Conservation (phyloP, 306 rosid genomes). For the Dryas octopetala region DNA sequence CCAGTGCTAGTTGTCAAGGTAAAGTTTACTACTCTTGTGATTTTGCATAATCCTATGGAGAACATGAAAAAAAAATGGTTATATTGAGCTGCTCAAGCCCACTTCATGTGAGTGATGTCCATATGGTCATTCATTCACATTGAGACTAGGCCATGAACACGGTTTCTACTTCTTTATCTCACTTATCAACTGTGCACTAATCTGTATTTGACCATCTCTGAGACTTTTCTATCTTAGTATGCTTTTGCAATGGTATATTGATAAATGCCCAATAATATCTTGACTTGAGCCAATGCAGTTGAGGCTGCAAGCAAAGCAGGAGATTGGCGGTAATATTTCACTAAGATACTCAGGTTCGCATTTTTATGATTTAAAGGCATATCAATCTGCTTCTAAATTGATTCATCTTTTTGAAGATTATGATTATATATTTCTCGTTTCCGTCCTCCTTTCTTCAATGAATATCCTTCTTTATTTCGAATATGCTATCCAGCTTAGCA, state of each 20-base stretch:
- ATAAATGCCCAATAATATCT: not conserved
- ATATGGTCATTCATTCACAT: not conserved
- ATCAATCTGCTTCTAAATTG: not conserved
- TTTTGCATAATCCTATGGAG: not conserved
- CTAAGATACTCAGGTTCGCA: constrained; percentile 84
- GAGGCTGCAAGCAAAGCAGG: constrained; percentile 90
- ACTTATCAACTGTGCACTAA: not conserved
- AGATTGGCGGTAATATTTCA: constrained; percentile 68
- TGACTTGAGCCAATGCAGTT: constrained; percentile 51
- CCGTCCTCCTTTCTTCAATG: not conserved
- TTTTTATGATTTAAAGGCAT: constrained; percentile 3
- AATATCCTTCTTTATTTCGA: no score
- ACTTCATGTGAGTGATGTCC: not conserved
- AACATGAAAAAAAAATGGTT: not conserved
- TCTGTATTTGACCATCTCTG: not conserved
- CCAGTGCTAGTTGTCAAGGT: constrained; percentile 87
- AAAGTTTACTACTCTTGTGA: constrained; percentile 15
- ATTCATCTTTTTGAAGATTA: constrained; percentile 9
- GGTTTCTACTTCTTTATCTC: not conserved
- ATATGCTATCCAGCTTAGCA: no score
- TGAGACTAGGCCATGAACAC: not conserved
- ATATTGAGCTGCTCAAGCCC: not conserved
- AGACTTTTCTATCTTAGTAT: not conserved
- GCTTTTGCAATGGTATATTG: not conserved
- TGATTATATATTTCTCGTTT: not conserved